A percentile compares a stretch with the other conserved stretches of the same genome.
Conservation (phyloP, 345 rosid species). For the Clarkia xantiana region DNA sequence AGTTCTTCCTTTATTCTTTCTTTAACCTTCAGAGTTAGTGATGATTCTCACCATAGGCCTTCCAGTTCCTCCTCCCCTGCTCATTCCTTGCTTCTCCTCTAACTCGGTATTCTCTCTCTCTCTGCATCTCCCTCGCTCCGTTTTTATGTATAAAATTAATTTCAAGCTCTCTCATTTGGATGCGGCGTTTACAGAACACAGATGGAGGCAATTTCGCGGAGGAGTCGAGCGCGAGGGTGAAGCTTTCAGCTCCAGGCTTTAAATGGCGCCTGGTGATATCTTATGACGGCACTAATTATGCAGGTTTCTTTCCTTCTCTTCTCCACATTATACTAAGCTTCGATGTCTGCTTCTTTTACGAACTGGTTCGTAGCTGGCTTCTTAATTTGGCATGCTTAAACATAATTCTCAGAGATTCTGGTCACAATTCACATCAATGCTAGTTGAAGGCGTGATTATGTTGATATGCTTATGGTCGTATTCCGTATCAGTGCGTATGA, state of each 20-base stretch:
- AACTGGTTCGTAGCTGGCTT: too few relatives aligned
- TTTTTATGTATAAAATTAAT: neutral
- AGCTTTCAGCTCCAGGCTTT: constrained; percentile 15
- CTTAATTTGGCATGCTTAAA: neutral
- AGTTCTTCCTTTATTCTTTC: too few relatives aligned
- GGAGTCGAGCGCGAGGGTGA: constrained; percentile 11
- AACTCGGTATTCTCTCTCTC: constrained; percentile 5
- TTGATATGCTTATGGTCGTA: too few relatives aligned
- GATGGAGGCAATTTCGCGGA: constrained; percentile 8
- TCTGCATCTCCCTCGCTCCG: neutral
- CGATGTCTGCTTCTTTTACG: neutral
- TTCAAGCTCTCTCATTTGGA: neutral
- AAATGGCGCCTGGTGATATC: constrained; percentile 83
- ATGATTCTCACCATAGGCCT: constrained; percentile 6
- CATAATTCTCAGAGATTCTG: too few relatives aligned
- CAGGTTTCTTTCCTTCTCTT: constrained; percentile 23
- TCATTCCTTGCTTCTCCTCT: constrained; percentile 14
- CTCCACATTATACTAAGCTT: neutral
- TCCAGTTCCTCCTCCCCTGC: constrained; percentile 21
- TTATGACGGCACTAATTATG: constrained; percentile 66
- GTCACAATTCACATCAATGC: too few relatives aligned
- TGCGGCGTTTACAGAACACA: constrained; percentile 8
- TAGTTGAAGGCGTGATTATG: too few relatives aligned
- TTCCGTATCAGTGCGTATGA: too few relatives aligned
- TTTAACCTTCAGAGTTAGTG: too few relatives aligned